Evolutionary conservation across 2,329 filamentous ascomycete genomes (phyloP), one percentile per base, ranked within the genome.

Genomic region (Penicillium hordei): DNA sequence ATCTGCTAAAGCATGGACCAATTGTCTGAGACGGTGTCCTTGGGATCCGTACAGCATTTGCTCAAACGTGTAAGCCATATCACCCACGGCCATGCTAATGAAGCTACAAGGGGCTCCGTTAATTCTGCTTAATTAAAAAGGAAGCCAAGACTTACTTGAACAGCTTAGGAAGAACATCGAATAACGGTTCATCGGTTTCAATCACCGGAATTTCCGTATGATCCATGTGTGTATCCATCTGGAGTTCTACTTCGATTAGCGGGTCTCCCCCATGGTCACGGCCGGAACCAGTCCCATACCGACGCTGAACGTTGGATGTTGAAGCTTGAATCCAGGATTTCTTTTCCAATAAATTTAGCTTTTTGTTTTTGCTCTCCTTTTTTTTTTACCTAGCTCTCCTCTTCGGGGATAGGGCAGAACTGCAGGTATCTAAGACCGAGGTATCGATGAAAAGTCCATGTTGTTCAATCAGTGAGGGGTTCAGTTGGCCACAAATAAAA

Each of bases 1-100:
- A 25, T 76, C 73, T 4, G 71, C 73, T 23, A 80, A 62, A 19
- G 68, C 71, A 42, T 70, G 67, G 13, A 78, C 72, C 23, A 80
- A 63, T 23, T 74, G 69, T 55, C 71, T 70, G 23, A 79, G 64
- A 50, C 64, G 70, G 21, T 76, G 74, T 5, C 76, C 74, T 36
- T 70, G 68, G 25, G 70, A 61, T 6, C 72, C 70, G 43, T 73
- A 75, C 58, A 75, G 70, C 61, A 80, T 73, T 54, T 79, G 74
- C 48, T 80, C 78, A 54, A 79, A 79, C 19, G 72, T 78, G 62
- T 74, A 75, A 5, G 75, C 72, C 25, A 74, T 70, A 44, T 78
- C 76, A 29, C 67, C 67, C 39, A 79, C 70, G 5, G 74, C 71
- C 49, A 69, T 70, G 27, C 67, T 66, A 48, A 80, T 68, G 59